Conservation (phyloP, 1,284 basidiomycete genomes). For the Dichomitus squalens region DNA sequence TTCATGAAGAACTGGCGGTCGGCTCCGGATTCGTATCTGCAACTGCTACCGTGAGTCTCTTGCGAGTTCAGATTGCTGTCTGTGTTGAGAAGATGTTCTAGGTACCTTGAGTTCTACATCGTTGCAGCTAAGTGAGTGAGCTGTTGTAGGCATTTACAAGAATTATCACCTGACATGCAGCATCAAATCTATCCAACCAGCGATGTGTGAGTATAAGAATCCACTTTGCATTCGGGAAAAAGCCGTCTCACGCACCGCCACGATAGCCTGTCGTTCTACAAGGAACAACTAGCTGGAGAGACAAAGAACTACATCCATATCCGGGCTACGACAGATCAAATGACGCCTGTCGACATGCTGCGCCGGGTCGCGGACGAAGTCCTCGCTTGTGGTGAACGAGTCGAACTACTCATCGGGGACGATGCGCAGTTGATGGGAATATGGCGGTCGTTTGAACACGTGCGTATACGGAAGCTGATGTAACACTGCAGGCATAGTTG, state of each 20-base stretch:
- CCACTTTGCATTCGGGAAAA: not conserved
- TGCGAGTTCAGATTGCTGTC: not conserved
- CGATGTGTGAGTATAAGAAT: not conserved
- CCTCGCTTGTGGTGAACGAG: not conserved
- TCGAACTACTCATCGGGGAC: not conserved
- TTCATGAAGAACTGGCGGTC: constrained; percentile 17
- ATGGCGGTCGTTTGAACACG: constrained; percentile 17
- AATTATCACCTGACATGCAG: too few species aligned
- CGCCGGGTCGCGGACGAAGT: constrained; percentile 10
- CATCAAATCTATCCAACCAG: not conserved
- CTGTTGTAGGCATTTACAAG: too few species aligned
- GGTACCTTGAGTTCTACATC: constrained; percentile 21
- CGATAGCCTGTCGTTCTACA: constrained; percentile 17
- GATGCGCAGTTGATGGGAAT: constrained; percentile 6
- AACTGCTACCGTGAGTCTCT: constrained; percentile 19
- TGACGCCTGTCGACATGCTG: not conserved
- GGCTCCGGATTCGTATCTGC: constrained; percentile 17
- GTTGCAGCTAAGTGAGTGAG: constrained; percentile 15
- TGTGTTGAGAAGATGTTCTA: not conserved
- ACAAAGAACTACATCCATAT: constrained; percentile 16
- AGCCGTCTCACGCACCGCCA: too few species aligned
- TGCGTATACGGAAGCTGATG: not conserved
- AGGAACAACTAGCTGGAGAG: constrained; percentile 11
- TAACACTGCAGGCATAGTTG: not conserved
- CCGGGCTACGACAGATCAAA: constrained; percentile 10